These are phyloP conservation scores for Aspergillus panamensis DNA, from an alignment of 495 filamentous ascomycete genomes.

Conservation along the genomic window DNA sequence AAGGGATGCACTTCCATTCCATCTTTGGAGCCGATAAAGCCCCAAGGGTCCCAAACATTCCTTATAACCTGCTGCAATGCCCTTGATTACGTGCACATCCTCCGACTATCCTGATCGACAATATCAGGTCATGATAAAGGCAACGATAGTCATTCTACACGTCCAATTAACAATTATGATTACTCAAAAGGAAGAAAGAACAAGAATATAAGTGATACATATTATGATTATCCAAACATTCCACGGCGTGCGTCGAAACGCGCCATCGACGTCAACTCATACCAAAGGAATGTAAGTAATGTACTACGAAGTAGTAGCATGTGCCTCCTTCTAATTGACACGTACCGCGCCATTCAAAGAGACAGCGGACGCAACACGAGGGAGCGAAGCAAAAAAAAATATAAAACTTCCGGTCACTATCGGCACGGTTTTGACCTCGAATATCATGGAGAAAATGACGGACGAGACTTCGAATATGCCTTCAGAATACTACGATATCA, in stretches of 20 bases:
- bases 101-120: neutral
- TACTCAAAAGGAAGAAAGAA: neutral
- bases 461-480: conserved; percentile 53
- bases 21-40: neutral
- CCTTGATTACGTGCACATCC: neutral
- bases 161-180: neutral
- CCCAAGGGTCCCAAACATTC: neutral
- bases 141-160: neutral
- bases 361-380: conserved; percentile 49
- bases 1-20: neutral
- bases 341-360: conserved; percentile 41
- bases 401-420: conserved; percentile 32
- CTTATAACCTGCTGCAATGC: neutral
- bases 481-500: neutral
- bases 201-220: too few relatives aligned
- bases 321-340: conserved; percentile 51
- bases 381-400: conserved; percentile 35
- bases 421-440: conserved; percentile 50
- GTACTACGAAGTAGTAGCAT: conserved; percentile 23
- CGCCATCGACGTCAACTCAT: neutral
- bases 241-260: neutral
- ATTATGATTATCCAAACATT: neutral
- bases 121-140: neutral
- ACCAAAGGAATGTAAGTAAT: too few relatives aligned
- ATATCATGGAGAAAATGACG: conserved; percentile 42